phyloP scores from a whole-genome alignment of 768 basidiomycete genomes.

The Psilocybe sp. region DNA sequence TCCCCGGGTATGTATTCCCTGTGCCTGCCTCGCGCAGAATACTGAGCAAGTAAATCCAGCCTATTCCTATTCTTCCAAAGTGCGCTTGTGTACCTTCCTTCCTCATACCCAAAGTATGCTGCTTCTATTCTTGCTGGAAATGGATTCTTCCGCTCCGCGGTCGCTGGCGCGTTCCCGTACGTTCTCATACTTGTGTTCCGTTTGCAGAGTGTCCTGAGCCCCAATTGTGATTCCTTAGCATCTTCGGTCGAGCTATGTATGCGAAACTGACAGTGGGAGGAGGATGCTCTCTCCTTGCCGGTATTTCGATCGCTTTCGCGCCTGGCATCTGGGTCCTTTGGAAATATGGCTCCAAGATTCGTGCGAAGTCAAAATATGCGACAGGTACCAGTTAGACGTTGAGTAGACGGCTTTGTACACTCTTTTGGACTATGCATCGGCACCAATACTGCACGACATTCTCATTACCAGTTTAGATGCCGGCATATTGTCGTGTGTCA shows the following conservation, averaged over 20 bases:
- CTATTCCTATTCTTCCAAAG: slow-evolving; percentile 3
- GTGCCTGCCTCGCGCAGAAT: too few species aligned
- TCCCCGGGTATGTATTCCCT: background rate
- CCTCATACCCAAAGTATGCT: slow-evolving; percentile 1
- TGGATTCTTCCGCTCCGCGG: background rate
- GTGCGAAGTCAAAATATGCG: slow-evolving; percentile 1
- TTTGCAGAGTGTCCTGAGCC: background rate
- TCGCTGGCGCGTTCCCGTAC: slow-evolving; percentile 3
- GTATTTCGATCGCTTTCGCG: background rate
- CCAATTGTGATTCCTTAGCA: background rate
- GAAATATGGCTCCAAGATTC: background rate
- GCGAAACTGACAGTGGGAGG: background rate
- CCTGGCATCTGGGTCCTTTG: slow-evolving; percentile 3
- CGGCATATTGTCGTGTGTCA: too few species aligned
- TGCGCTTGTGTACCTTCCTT: background rate
- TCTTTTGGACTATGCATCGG: too few species aligned
- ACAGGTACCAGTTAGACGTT: background rate
- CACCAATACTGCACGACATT: too few species aligned
- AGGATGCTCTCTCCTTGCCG: slow-evolving; percentile 3
- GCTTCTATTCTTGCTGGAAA: slow-evolving; percentile 3
- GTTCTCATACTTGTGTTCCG: background rate
- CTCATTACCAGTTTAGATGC: too few species aligned
- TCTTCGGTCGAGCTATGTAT: background rate
- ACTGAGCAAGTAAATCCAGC: too few species aligned
- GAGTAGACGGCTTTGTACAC: too few species aligned